phyloP scores from a whole-genome alignment of 2,329 filamentous ascomycete species.

The Epichloe hybrida region DNA sequence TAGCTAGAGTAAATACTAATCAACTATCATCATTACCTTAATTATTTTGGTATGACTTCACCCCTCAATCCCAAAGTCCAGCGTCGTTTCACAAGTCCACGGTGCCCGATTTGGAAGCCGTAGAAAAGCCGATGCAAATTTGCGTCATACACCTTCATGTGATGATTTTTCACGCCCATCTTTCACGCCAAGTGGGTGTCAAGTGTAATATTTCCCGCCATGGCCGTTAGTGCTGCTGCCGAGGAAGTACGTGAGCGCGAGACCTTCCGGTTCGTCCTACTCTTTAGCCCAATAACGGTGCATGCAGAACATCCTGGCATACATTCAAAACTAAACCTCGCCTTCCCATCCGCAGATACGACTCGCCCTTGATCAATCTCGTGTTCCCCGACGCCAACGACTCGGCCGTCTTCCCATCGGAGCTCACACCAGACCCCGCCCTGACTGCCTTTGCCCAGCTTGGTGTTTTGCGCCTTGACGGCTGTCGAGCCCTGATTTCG shows the following conservation, averaged over 20 bases:
- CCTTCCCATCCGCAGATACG: background rate
- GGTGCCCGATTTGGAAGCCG: background rate
- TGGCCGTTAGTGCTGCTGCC: background rate
- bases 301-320: background rate
- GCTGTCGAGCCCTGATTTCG: constrained; percentile 31
- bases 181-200: background rate
- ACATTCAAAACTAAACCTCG: background rate
- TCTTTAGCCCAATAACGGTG: too few species aligned
- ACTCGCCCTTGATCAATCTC: constrained; percentile 5
- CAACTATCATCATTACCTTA: too few species aligned
- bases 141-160: background rate
- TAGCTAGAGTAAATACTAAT: too few species aligned
- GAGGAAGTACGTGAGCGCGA: constrained; percentile 5
- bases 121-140: background rate
- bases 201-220: background rate
- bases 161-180: background rate
- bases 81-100: background rate
- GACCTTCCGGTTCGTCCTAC: constrained; percentile 1
- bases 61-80: background rate
- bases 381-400: constrained; percentile 1
- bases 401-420: background rate
- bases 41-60: too few species aligned
- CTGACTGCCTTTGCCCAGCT: constrained; percentile 39
- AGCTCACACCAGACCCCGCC: constrained; percentile 18
- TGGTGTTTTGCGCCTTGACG: constrained; percentile 27